Evolutionary conservation across 805 yeast genomes (phyloP), one percentile per base, ranked within the genome.

Genomic region (Monosporozyma servazzii): DNA sequence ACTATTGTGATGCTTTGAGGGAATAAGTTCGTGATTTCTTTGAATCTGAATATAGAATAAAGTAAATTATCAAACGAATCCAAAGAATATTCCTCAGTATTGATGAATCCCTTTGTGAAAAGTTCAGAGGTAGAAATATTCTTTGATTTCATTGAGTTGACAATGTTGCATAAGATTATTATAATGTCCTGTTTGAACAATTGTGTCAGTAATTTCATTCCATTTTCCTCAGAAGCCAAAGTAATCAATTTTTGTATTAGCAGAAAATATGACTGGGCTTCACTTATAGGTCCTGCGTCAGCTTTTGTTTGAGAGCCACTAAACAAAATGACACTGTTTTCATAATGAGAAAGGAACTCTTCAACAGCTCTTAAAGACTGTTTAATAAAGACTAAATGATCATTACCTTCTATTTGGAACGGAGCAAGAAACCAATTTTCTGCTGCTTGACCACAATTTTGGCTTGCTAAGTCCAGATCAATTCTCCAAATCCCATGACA

Each of bases 41-140:
- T 63, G 61, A 74, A 86, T 48, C 80, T 68, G 36, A 77, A 71
- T 2, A 84, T 56, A 56, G 84, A 79, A 63, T 79, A 85, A 2
- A 85, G 53, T 5, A 86, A 76, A 64, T 87, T 87, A 61, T 87
- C 95, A 61, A 83, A 83, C 1, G 93, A 85, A 64, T 87, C 95
- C 40, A 88, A 68, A 0, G 95, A 88, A 62, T 65, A 83, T 57
- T 84, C 90, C 60, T 87, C 96, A 1, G 81, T 67, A 5, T 71
- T 54, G 0, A 83, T 65, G 27, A 62, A 56, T 4, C 50, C 39
- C 20, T 49, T 27, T 20, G 47, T 47, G 44, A 58, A 55, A 41
- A 62, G 36, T n/a, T 53, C 59, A 18, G 57, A 54, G 10, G 56
- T 37, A 4, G 54, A 48, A 7, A 56, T 25, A 6, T 52, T 48